Base-by-base conservation (phyloP, 2,329 filamentous ascomycete species). In the Colletotrichum lentis region DNA sequence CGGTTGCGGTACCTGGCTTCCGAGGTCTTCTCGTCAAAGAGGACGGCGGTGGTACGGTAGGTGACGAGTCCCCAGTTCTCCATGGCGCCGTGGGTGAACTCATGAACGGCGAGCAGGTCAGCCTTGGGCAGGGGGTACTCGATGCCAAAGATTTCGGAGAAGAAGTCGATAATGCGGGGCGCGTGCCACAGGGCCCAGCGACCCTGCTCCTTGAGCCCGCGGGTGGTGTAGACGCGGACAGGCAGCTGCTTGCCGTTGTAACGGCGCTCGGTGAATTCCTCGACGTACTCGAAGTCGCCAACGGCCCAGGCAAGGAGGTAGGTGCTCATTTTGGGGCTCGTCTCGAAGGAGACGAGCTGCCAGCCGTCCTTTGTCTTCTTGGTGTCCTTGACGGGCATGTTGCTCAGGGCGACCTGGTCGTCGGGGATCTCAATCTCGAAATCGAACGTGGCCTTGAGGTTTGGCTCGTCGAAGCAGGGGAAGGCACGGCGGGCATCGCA, bases 31-130 rank as follows among this genome's bases (percentile, higher is more conserved):
- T 97, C 93, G 75, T 99, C 95, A 76, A 96, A 99, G n/a, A 99
- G 86, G 35, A 99, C 91, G 58, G 96, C 94, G 12, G 95, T 98
- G 12, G 95, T 97, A 72, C 94, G 88, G 82, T 98, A 99, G 39
- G 96, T 98, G 67, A 99, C 93, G 62, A 99, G 85, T 72, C 94
- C 94, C 94, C 94, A 97, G 78, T 96, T 96, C 83, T 97, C 94
- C 92, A 96, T 96, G 72, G 93, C 93, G 53, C 92, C 91, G 77
- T 88, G 85, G 4, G 85, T 96, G 82, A 99, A 97, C 81, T 97
- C 94, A 80, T 97, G 93, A 12, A 97, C 94, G 69, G 94, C 94
- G 50, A 97, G 84, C 58, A 97, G 84, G 78, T 97, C 94, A 5
- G 93, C 91, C 84, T 97, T 97, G 70, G 94, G 94, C 20, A 97